phyloP scores from a whole-genome alignment of 495 filamentous ascomycete genomes.

The Friedmanniomyces simplex region DNA sequence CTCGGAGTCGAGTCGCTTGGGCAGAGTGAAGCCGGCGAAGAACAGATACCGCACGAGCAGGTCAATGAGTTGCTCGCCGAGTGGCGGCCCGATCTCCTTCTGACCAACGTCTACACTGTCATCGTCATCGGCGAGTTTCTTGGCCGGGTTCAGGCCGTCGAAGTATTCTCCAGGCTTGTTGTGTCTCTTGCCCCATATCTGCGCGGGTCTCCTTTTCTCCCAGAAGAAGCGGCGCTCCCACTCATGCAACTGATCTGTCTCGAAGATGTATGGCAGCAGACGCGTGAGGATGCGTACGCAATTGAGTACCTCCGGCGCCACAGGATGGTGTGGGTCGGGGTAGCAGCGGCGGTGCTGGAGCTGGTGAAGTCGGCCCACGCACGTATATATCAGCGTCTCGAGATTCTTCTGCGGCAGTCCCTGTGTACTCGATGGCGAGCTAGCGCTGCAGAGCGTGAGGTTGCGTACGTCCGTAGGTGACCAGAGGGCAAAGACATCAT shows the following conservation, averaged over 20 bases:
- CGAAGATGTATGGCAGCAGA: conserved; percentile 84
- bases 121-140: conserved; percentile 41
- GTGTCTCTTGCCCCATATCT: conserved; percentile 4
- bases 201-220: conserved; percentile 47
- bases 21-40: conserved; percentile 80
- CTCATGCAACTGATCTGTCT: conserved; percentile 69
- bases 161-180: conserved; percentile 5
- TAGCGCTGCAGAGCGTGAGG: conserved; percentile 44
- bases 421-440: conserved; percentile 49
- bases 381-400: conserved; percentile 75
- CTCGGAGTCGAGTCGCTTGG: conserved; percentile 39
- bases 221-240: conserved; percentile 97
- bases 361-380: conserved; percentile 67
- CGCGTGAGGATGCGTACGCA: conserved; percentile 89
- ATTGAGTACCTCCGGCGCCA: conserved; percentile 85
- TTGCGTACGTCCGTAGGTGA: conserved; percentile 79
- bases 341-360: conserved; percentile 85
- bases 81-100: conserved; percentile 65
- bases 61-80: conserved; percentile 91
- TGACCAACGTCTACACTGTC: conserved; percentile 38
- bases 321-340: conserved; percentile 61
- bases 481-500: conserved; percentile 96
- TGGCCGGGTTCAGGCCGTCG: conserved; percentile 36
- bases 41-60: conserved; percentile 84
- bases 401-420: conserved; percentile 48